Conservation (phyloP, 768 basidiomycete genomes). For the Amanita muscaria region DNA sequence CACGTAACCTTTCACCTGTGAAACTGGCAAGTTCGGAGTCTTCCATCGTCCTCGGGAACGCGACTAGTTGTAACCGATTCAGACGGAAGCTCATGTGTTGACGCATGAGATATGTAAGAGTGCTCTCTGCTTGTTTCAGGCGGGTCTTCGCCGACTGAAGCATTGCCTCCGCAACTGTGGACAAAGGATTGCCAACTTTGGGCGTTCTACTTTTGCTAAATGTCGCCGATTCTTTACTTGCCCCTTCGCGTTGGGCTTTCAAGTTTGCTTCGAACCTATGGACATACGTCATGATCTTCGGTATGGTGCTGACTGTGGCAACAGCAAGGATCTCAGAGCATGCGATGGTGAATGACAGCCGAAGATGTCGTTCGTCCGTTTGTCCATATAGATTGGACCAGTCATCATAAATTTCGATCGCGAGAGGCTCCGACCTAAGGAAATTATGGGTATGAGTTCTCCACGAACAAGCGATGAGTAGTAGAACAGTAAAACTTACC, state of each 20-base stretch:
- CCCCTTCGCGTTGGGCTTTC: conserved; percentile 64
- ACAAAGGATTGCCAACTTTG: conserved; percentile 72
- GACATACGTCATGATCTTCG: conserved; percentile 63
- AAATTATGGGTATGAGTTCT: too few species aligned
- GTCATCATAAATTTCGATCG: conserved; percentile 70
- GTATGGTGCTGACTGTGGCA: conserved; percentile 67
- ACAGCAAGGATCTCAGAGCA: conserved; percentile 61
- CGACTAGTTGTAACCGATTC: conserved; percentile 52
- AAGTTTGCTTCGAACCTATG: conserved; percentile 71
- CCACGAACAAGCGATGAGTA: conserved; percentile 4
- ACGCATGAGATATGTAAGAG: conserved; percentile 50
- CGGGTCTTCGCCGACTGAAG: conserved; percentile 62
- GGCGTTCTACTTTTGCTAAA: conserved; percentile 67
- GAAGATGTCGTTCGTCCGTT: conserved; percentile 35
- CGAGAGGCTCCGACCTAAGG: conserved; percentile 71
- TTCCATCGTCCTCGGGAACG: conserved; percentile 74
- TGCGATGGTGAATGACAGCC: conserved; percentile 65
- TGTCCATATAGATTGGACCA: conserved; percentile 53
- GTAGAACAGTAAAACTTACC: conserved; percentile 35
- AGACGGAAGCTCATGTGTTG: conserved; percentile 72
- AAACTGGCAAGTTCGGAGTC: conserved; percentile 76
- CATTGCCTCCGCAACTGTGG: conserved; percentile 83
- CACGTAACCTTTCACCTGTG: conserved; percentile 56
- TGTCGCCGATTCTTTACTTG: conserved; percentile 68
- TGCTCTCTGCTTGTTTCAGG: conserved; percentile 58